Evolutionary conservation across 1,139 yeast genomes (phyloP).

Genomic region (Blastobotrys capitulatus): DNA sequence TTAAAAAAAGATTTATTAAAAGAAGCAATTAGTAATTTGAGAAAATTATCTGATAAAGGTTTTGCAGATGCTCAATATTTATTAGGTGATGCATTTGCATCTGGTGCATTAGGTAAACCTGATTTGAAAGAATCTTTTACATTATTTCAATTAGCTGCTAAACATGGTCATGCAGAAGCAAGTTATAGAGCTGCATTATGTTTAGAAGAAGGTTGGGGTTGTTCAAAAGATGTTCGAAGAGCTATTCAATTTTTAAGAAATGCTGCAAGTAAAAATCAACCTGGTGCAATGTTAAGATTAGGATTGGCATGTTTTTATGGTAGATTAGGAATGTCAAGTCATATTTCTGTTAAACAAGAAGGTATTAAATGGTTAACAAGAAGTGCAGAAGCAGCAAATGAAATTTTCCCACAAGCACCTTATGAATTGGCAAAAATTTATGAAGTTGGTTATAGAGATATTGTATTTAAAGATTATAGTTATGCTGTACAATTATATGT

Average conservation of each 20-base stretch:
- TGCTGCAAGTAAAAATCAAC: slow-evolving; percentile 88
- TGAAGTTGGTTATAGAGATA: slow-evolving; percentile 78
- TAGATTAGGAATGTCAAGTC: slow-evolving; percentile 72
- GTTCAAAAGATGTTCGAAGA: slow-evolving; percentile 80
- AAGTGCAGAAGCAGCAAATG: slow-evolving; percentile 79
- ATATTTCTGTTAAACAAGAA: slow-evolving; percentile 64
- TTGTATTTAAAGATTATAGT: slow-evolving; percentile 73
- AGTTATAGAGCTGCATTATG: slow-evolving; percentile 90
- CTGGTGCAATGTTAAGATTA: slow-evolving; percentile 90
- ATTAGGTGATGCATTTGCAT: slow-evolving; percentile 79
- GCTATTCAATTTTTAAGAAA: slow-evolving; percentile 78
- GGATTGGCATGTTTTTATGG: slow-evolving; percentile 83
- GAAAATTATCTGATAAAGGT: slow-evolving; percentile 72
- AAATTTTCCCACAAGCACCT: slow-evolving; percentile 86
- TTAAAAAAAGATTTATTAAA: slow-evolving; percentile 45
- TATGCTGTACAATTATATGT: slow-evolving; percentile 85
- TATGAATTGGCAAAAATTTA: slow-evolving; percentile 85
- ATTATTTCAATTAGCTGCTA: slow-evolving; percentile 84
- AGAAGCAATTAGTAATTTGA: slow-evolving; percentile 70
- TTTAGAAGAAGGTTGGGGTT: slow-evolving; percentile 91
- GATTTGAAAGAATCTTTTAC: slow-evolving; percentile 72
- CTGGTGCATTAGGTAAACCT: slow-evolving; percentile 81
- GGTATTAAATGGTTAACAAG: slow-evolving; percentile 93
- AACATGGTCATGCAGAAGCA: slow-evolving; percentile 86
- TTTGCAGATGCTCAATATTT: slow-evolving; percentile 87